phyloP scores from a whole-genome alignment of 306 rosid species.

The Dalbergia cultrata region DNA sequence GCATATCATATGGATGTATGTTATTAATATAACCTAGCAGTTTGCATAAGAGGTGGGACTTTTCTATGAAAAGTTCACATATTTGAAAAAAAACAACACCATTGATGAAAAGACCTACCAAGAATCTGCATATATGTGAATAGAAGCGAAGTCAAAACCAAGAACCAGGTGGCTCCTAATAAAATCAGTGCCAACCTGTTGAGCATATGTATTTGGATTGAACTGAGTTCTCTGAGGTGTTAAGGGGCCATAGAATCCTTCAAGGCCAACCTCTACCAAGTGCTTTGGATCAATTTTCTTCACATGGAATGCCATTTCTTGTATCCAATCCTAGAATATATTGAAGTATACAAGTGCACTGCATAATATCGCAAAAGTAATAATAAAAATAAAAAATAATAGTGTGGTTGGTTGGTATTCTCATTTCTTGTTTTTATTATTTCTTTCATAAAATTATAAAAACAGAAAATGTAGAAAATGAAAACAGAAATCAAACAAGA shows the following conservation, averaged over 20 bases:
- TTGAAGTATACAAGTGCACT: constrained; percentile 16
- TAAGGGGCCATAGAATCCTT: constrained; percentile 96
- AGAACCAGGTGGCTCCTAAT: constrained; percentile 86
- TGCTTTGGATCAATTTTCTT: constrained; percentile 93
- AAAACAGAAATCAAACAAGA: too few relatives aligned
- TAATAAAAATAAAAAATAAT: too few relatives aligned
- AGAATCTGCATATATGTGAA: constrained; percentile 90
- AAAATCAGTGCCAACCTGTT: constrained; percentile 92
- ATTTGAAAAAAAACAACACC: constrained; percentile 7
- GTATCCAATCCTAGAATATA: constrained; percentile 79
- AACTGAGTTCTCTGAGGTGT: constrained; percentile 77
- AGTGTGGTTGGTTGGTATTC: too few relatives aligned
- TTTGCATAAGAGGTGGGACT: not conserved
- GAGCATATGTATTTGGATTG: constrained; percentile 94
- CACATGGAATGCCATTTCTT: constrained; percentile 90
- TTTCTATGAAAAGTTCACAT: constrained; percentile 1
- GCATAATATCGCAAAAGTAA: constrained; percentile 5
- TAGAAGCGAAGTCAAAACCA: constrained; percentile 95
- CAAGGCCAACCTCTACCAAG: constrained; percentile 84
- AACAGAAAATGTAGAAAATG: too few relatives aligned
- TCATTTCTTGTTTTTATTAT: too few relatives aligned
- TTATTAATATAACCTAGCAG: constrained; percentile 1
- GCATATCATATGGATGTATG: constrained; percentile 17
- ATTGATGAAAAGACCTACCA: constrained; percentile 59
- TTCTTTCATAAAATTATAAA: too few relatives aligned